phyloP scores from a whole-genome alignment of 176 grass and related monocot genomes.

The Cenchrus americanus region DNA sequence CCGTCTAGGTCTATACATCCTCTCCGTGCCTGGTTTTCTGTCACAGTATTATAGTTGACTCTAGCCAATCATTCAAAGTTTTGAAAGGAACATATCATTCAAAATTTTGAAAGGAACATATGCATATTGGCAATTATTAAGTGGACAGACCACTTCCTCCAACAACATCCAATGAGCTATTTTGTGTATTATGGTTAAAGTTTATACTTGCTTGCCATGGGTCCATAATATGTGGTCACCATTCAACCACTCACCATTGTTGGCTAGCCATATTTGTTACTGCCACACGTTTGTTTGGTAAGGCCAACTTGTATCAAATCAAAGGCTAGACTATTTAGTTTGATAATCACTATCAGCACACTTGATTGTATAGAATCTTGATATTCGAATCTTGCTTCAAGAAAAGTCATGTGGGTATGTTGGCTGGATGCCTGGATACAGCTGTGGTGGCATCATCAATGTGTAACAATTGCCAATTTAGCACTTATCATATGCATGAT shows the following conservation, averaged over 20 bases:
- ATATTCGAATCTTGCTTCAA: neutral
- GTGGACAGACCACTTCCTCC: conserved; percentile 18
- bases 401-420: neutral
- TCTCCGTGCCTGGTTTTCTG: neutral
- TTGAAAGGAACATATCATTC: conserved; percentile 20
- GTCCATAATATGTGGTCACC: conserved; percentile 6
- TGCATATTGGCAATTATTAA: neutral
- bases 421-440: neutral
- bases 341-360: conserved; percentile 22
- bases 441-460: neutral
- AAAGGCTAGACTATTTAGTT: conserved; percentile 10
- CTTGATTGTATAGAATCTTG: neutral
- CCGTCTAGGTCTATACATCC: neutral
- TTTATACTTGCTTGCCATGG: neutral
- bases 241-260: neutral
- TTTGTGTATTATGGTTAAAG: neutral
- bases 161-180: neutral
- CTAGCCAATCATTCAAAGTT: neutral
- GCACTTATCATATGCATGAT: neutral
- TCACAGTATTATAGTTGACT: neutral
- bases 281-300: neutral
- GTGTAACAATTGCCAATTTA: conserved; percentile 14
- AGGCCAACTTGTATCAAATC: conserved; percentile 23
- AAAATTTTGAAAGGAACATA: conserved; percentile 20
- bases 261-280: neutral